Evolutionary conservation across 2,329 filamentous ascomycete genomes (phyloP).

Genomic region (Xylaria sp.): DNA sequence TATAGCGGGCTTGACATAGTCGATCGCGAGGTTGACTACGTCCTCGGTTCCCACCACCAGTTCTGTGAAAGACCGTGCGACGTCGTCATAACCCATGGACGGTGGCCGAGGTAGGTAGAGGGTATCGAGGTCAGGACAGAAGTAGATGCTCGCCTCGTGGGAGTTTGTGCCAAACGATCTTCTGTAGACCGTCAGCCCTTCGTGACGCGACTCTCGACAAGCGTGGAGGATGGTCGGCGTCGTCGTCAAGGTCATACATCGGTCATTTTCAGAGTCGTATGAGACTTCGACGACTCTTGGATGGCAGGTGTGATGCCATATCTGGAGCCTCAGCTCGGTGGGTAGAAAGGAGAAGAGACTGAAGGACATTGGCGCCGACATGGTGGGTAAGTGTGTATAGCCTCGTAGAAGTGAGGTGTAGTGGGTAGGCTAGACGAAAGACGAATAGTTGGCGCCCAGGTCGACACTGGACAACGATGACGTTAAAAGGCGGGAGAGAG

Average conservation of each 20-base stretch:
- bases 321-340: conserved; percentile 44
- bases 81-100: conserved; percentile 46
- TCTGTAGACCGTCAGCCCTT: conserved; percentile 44
- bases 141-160: conserved; percentile 37
- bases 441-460: not conserved
- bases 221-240: conserved; percentile 46
- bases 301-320: conserved; percentile 44
- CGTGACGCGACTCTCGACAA: conserved; percentile 46
- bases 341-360: conserved; percentile 41
- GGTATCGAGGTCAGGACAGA: conserved; percentile 36
- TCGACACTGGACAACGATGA: not conserved
- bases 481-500: not conserved
- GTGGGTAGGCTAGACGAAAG: not conserved
- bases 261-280: conserved; percentile 42
- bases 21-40: conserved; percentile 47
- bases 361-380: conserved; percentile 33
- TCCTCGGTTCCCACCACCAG: conserved; percentile 41
- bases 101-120: conserved; percentile 45
- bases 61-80: conserved; percentile 44
- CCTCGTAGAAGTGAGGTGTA: conserved; percentile 1
- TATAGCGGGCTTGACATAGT: conserved; percentile 48
- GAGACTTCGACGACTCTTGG: conserved; percentile 44
- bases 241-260: conserved; percentile 41
- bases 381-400: no score
- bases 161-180: conserved; percentile 40